Base-by-base conservation (phyloP, 2,329 filamentous ascomycete genomes). In the Cadophora luteo-olivacea region DNA sequence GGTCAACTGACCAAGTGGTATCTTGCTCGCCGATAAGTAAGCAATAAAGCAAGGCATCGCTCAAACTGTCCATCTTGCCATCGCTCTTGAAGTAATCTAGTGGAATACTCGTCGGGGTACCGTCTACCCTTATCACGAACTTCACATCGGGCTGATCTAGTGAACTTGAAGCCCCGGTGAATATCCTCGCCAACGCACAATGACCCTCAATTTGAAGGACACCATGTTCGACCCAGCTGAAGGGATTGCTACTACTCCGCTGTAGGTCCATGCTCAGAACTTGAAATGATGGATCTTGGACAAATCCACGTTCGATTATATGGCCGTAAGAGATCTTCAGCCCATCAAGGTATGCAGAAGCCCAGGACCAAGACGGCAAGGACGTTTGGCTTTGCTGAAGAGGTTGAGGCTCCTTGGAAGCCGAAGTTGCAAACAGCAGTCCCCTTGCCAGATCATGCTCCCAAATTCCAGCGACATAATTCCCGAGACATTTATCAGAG, bases 391-490 rank as follows among this genome's bases (percentile, higher is more conserved):
- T 19, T 16, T 29, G 24, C 12, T 14, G 51, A 14, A 11, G 11
- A 16, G 51, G 16, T 45, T 45, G 41, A 16, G 2, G 16, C 4
- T 45, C 16, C 11, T 45, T 14, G 3, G 4, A 14, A 45, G 41
- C 11, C 2, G 51, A 29, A 54, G 51, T 16, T 12, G 6, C 32
- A 60, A 61, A 61, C 19, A 61, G 7, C 19, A 45, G n/a, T n/a
- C 58, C 58, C n/a, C 58, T 36, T 5, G 36, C 19, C 6, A 61
- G 4, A 41, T 61, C 58, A 25, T 45, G 58, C 36, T 41, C 58
- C 58, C 58, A 61, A 14, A 61, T 45, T 19, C 58, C 58, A 29
- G 16, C 58, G 7, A 61, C 9, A 19, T 61, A 61, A 9, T 19
- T 48, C 36, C 58, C 58, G 2, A 61, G 16, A 38, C 14, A 29